Evolutionary conservation across 352 stramenopile genomes (phyloP).

Genomic region (Blastocystis sp.): DNA sequence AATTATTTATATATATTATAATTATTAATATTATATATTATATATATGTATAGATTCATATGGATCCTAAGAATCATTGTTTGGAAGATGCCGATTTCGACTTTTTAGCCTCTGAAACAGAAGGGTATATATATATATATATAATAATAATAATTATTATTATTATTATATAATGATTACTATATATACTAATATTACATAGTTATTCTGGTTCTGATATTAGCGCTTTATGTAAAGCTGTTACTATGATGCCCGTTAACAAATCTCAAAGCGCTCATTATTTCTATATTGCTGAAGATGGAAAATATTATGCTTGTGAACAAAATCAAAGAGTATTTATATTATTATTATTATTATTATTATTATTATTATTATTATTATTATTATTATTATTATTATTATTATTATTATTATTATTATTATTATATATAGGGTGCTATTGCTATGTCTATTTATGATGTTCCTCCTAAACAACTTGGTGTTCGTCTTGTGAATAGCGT

Average conservation of each 20-base stretch:
- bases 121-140: no score
- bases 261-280: slow-evolving; percentile 84
- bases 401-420: neutral
- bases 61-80: slow-evolving; percentile 79
- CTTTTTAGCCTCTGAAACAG: slow-evolving; percentile 64
- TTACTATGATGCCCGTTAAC: slow-evolving; percentile 81
- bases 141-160: no score
- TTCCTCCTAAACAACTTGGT: slow-evolving; percentile 52
- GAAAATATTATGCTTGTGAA: slow-evolving; percentile 16
- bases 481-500: slow-evolving; percentile 52
- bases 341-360: neutral
- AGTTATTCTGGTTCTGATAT: slow-evolving; percentile 88
- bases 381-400: neutral
- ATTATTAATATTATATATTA: no score
- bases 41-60: no score
- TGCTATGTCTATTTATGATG: slow-evolving; percentile 57
- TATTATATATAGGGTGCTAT: slow-evolving; percentile 44
- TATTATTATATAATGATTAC: no score
- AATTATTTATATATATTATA: no score
- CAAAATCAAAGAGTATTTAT: neutral
- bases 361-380: neutral
- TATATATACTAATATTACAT: no score
- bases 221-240: slow-evolving; percentile 78
- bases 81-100: slow-evolving; percentile 77
- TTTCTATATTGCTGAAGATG: slow-evolving; percentile 36